Evolutionary conservation across 768 basidiomycete species (phyloP), one percentile per base, ranked within the genome.

Genomic region (Strobilomyces dryophilus): DNA sequence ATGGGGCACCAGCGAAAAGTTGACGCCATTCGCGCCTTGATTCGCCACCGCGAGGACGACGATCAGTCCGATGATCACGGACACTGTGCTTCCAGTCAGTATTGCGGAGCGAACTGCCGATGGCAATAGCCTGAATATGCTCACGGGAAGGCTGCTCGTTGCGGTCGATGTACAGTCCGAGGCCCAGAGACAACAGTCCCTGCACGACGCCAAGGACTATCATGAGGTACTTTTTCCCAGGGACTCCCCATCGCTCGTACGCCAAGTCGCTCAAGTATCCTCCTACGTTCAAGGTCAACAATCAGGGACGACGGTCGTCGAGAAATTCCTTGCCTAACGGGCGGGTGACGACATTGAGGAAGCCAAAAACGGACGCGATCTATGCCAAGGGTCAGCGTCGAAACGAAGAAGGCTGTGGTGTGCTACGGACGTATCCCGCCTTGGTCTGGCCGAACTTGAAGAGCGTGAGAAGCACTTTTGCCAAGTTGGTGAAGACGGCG

Each of bases 101-200:
- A n/a, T n/a, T n/a, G n/a, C n/a, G 5, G 27, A 27, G 27, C 27
- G 27, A 4, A 8, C 27, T 27, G 27, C 27, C 27, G 27, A 8
- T 27, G 27, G 8, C 27, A 8, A 8, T 4, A 8, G 27, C 5
- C 5, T 4, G 27, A 27, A 27, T 8, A 27, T n/a, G 2, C 61
- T 47, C 35, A 66, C 66, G 56, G 2, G 61, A 59, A 21, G 67
- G 62, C 3, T 60, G 21, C 1, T 49, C 9, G 21, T 55, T 54
- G 27, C 29, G 57, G 43, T 70, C 66, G 14, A 72, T 66, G 51
- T 80, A 80, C 8, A 79, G 47, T 17, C 82, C 82, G 24, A 52
- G 45, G 7, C 45, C 45, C 10, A 52, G 24, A 42, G 41, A 42
- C 8, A 42, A 27, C 5, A 42, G 41, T 5, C 41, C 41, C 41